Evolutionary conservation across 2,329 filamentous ascomycete species (phyloP), one percentile per base, ranked within the genome.

Genomic region (Nigrograna mackinnonii): DNA sequence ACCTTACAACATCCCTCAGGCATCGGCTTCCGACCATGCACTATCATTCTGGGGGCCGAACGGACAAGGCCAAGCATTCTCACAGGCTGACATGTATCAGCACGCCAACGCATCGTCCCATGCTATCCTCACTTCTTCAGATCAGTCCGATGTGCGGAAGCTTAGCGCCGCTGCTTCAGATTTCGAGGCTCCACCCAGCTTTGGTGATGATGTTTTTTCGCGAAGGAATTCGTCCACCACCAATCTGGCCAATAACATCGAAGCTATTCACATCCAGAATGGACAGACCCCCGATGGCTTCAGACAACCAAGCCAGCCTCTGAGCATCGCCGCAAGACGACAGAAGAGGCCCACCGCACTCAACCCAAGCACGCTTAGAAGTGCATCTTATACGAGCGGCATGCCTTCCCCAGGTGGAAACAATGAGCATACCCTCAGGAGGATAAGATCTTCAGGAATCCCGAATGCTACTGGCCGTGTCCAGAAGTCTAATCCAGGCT

Each of bases 361-460:
- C 46, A 72, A 56, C 49, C 63, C 57, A 37, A 71, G 46, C 49
- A 70, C 63, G 34, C 58, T 64, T 44, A 61, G 63, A 50, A 77
- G 70, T 52, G 68, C 61, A 22, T 73, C 71, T 0, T 73, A 72
- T 53, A 68, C 61, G 20, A 62, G 64, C 31, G 60, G 66, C 6
- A 64, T 72, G 64, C 62, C 64, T 18, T 67, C 69, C 44, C 63
- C 74, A 28, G 67, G 71, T 22, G 58, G 57, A 28, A 60, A 55
- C 39, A 52, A 49, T 28, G 69, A 71, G 33, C 69, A 71, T 18
- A 62, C 61, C 6, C 61, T 78, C 12, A 72, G 75, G 22, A 70
- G 74, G 20, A 78, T 78, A 37, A 64, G 73, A 37, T 78, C 75
- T 11, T 72, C 68, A 34, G 71, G 72, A 9, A 65, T 76, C 42